Percentiles rank a stretch among this genome's conserved stretches.
Conservation (phyloP, 139 green algal genomes). For the Micractinium conductrix region DNA sequence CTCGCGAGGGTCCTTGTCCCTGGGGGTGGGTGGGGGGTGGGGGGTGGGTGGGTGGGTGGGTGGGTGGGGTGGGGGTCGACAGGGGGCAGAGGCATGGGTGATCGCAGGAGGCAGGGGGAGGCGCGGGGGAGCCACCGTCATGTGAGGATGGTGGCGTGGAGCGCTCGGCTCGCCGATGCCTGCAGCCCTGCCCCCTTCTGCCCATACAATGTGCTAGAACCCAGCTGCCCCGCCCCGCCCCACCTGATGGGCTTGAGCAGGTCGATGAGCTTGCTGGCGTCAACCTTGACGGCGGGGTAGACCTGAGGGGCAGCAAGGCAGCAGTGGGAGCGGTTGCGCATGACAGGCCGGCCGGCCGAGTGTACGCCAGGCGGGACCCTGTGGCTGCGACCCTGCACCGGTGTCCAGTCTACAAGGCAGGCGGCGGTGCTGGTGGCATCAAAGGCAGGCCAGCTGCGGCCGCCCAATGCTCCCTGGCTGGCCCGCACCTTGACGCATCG, state of each 20-base stretch:
- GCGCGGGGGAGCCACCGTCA: too few relatives aligned
- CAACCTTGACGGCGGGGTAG: conserved; percentile 28
- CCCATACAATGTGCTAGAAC: background rate
- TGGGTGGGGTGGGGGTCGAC: background rate
- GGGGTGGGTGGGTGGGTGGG: background rate
- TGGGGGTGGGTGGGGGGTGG: background rate
- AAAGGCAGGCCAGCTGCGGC: too few relatives aligned
- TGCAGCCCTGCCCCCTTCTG: too few relatives aligned
- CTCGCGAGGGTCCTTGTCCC: conserved; percentile 54
- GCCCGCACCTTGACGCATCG: conserved; percentile 39
- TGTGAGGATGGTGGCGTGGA: too few relatives aligned
- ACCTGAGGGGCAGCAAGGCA: background rate
- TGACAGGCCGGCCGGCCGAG: too few relatives aligned
- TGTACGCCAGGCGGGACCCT: too few relatives aligned
- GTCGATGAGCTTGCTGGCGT: conserved; percentile 25
- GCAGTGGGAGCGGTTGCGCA: too few relatives aligned
- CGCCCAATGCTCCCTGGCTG: too few relatives aligned
- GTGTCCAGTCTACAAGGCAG: too few relatives aligned
- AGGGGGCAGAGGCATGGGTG: background rate
- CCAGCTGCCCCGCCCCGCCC: background rate
- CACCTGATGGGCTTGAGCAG: conserved; percentile 28
- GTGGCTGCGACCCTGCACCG: too few relatives aligned
- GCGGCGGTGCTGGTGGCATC: too few relatives aligned
- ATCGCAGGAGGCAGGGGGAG: background rate
- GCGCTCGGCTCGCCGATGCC: too few relatives aligned